Evolutionary conservation across 2,329 filamentous ascomycete species (phyloP), one percentile per base, ranked within the genome.

Genomic region (Chaetoscypha palmicola): DNA sequence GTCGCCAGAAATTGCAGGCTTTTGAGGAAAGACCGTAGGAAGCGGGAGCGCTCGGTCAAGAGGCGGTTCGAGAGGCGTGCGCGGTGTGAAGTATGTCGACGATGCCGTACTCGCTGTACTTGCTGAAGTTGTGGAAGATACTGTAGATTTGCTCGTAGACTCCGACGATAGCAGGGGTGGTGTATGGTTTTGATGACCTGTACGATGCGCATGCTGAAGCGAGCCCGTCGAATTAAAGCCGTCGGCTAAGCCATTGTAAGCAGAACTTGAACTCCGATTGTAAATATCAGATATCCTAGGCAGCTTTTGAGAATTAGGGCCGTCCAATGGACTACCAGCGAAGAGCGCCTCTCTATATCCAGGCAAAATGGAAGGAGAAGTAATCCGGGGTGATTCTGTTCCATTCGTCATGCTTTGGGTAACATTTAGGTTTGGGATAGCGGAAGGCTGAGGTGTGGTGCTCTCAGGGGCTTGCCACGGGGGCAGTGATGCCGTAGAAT

Each of bases 261-360:
- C 23, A 37, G 50, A 52, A 20, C 51, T 56, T 8, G 49, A 19
- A 12, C 47, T 46, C 28, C 48, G 44, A 14, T 58, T 54, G 21
- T 41, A 49, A 19, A 45, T 41, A 35, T 24, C 49, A 11, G 46
- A 38, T 11, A 55, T 31, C 36, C 50, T 46, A 11, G 48, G 41
- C 22, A 53, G 48, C 24, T 51, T 51, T 33, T 51, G 53, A 19
- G 38, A 32, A 11, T 31, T 35, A 11, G 24, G 42, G 9, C 21
- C 24, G 14, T 57, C 57, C 1, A 57, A 53, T 44, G 49, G 51
- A 19, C 37, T 28, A 16, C 40, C 24, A 23, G 41, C 48, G 20
- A 51, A 51, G 4, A 59, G 53, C 1, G 60, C 56, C n/a, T 62
- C 60, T 4, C 60, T 53, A 49, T 60, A 62, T 4, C 59, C 59